Percentiles rank a stretch among this genome's conserved stretches.
These are phyloP conservation scores for Geum urbanum DNA, from an alignment of 306 rosid species.

Conservation along the genomic window DNA sequence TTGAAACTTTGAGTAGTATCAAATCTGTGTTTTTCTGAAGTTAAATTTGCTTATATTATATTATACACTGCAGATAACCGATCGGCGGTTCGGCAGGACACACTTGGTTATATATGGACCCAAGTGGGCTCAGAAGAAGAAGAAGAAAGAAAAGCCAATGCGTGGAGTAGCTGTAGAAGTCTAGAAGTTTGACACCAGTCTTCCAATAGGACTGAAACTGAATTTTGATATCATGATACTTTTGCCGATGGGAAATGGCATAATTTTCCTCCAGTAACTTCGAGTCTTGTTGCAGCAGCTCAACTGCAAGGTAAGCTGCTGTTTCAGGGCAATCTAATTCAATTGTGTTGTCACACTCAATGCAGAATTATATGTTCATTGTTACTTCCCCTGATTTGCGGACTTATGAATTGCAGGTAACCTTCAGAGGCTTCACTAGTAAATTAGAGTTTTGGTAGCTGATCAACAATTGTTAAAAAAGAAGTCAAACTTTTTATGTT, in stretches of 20 bases:
- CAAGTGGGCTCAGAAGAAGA: constrained; percentile 84
- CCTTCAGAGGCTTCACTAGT: neutral
- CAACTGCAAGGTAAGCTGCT: constrained; percentile 7
- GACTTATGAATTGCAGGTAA: constrained; percentile 9
- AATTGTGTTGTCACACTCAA: neutral
- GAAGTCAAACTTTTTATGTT: constrained; percentile 7
- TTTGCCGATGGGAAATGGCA: constrained; percentile 4
- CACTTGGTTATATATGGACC: constrained; percentile 90
- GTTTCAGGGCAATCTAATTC: neutral
- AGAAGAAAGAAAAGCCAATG: constrained; percentile 32
- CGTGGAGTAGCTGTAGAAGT: constrained; percentile 27
- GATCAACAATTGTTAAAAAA: constrained; percentile 3
- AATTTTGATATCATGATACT: constrained; percentile 11
- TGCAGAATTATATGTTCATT: neutral
- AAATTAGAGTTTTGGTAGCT: constrained; percentile 7
- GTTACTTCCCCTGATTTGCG: constrained; percentile 4
- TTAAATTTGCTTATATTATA: constrained; percentile 22
- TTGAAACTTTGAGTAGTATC: neutral
- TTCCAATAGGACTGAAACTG: constrained; percentile 22
- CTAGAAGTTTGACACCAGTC: constrained; percentile 22
- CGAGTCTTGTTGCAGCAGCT: constrained; percentile 5
- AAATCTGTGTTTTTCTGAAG: neutral
- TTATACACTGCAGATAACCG: constrained; percentile 62
- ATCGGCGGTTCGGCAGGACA: constrained; percentile 82
- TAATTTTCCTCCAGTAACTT: constrained; percentile 15